Percentiles rank a stretch among this genome's conserved stretches.
These are phyloP conservation scores for Gaertneriomyces sp. DNA, from an alignment of 192 early-diverging fungal species.

Conservation along the genomic window DNA sequence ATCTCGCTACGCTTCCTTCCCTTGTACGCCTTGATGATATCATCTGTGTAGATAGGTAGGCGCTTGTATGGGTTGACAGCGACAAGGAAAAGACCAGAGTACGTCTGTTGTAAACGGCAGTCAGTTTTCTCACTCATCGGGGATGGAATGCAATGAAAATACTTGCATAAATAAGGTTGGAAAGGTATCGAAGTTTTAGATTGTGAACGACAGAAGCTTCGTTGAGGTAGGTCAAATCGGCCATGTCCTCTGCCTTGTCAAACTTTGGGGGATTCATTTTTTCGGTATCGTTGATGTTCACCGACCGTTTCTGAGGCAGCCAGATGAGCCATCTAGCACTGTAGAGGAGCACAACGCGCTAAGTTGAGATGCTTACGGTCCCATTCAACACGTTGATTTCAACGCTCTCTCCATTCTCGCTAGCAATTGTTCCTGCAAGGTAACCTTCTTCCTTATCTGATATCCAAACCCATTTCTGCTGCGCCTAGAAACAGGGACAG, in stretches of 20 bases:
- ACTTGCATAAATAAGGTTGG: conserved; percentile 88
- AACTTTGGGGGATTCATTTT: conserved; percentile 99
- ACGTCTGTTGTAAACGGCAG: conserved; percentile 61
- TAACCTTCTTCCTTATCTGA: conserved; percentile 88
- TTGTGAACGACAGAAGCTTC: conserved; percentile 99
- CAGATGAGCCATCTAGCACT: neutral
- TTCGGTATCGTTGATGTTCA: conserved; percentile 77
- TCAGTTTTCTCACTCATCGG: neutral
- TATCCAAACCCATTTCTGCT: conserved; percentile 98
- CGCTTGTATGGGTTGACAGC: conserved; percentile 96
- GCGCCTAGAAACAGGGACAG: conserved; percentile 37
- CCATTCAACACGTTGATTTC: conserved; percentile 75
- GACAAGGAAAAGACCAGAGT: conserved; percentile 98
- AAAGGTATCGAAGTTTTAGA: conserved; percentile 81
- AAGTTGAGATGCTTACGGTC: conserved; percentile 48
- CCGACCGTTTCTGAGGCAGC: conserved; percentile 53
- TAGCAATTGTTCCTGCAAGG: conserved; percentile 73
- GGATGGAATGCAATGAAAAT: neutral
- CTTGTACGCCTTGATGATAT: conserved; percentile 67
- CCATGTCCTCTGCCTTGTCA: conserved; percentile 98
- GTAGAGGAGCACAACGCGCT: neutral
- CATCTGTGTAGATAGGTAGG: conserved; percentile 84
- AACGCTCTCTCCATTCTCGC: conserved; percentile 69
- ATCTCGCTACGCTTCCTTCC: conserved; percentile 47
- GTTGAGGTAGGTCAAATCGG: conserved; percentile 93